These are phyloP conservation scores for Candida vaughaniae DNA, from an alignment of 805 yeast genomes.

Conservation along the genomic window DNA sequence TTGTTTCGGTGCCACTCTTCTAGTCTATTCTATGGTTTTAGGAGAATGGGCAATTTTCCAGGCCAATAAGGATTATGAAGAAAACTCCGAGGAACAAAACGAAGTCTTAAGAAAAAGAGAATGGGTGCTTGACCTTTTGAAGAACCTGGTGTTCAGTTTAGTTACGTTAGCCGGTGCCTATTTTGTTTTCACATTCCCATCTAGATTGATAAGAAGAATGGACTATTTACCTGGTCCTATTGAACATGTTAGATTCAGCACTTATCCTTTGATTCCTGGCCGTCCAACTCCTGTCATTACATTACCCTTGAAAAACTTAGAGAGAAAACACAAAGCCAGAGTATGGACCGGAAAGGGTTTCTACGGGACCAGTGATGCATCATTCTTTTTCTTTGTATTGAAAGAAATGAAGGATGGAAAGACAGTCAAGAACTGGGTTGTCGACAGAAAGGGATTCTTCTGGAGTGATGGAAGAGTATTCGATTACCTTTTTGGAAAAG, in stretches of 20 bases:
- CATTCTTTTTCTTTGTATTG: constrained; percentile 70
- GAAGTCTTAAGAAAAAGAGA: constrained; percentile 42
- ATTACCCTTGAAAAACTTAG: constrained; percentile 55
- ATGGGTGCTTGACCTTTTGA: constrained; percentile 30
- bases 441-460: constrained; percentile 84
- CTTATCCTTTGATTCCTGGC: constrained; percentile 76
- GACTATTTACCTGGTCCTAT: constrained; percentile 68
- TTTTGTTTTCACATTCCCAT: constrained; percentile 49
- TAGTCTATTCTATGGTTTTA: constrained; percentile 65
- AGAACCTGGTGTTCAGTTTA: constrained; percentile 28
- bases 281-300: constrained; percentile 73
- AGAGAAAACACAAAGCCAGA: constrained; percentile 59
- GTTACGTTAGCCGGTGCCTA: constrained; percentile 29
- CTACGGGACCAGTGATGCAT: constrained; percentile 76
- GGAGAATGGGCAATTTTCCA: constrained; percentile 55
- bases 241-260: constrained; percentile 61
- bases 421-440: constrained; percentile 59
- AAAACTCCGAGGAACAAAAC: constrained; percentile 48
- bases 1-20: constrained; percentile 64
- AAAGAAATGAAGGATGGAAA: constrained; percentile 47
- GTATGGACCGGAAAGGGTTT: constrained; percentile 88
- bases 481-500: constrained; percentile 80
- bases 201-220: constrained; percentile 70
- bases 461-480: constrained; percentile 91
- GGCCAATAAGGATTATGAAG: constrained; percentile 50